Percentiles rank a stretch among this genome's conserved stretches.
Evolutionary conservation across 257 asterid genomes (phyloP).

Genomic region (Eustoma russellianum): DNA sequence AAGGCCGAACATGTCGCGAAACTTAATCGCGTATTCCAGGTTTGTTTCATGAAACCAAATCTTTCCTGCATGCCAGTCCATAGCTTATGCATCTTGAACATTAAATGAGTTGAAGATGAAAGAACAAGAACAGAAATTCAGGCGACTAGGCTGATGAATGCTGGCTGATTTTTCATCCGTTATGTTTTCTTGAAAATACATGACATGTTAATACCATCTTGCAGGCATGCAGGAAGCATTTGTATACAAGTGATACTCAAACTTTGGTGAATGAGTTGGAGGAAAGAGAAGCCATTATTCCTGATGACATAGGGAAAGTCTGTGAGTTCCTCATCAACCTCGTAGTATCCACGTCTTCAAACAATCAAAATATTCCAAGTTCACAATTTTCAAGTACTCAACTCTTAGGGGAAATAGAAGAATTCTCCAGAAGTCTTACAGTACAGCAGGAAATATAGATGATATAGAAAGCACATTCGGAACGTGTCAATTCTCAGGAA

Average conservation of each 20-base stretch:
- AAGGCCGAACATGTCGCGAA: conserved; percentile 47
- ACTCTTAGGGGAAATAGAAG: conserved; percentile 58
- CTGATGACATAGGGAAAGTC: conserved; percentile 24
- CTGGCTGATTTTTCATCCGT: too few relatives aligned
- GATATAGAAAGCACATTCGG: too few relatives aligned
- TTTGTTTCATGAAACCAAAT: conserved; percentile 1
- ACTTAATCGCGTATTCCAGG: conserved; percentile 72
- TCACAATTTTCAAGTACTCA: conserved; percentile 23
- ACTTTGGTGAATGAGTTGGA: conserved; percentile 16
- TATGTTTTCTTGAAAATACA: too few relatives aligned
- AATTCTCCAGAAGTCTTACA: conserved; percentile 48
- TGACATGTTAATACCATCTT: too few relatives aligned
- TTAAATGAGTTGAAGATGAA: too few relatives aligned
- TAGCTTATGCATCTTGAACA: too few relatives aligned
- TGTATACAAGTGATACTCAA: conserved; percentile 38
- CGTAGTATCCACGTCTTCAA: conserved; percentile 25
- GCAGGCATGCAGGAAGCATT: conserved; percentile 57
- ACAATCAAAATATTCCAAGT: conserved; percentile 11
- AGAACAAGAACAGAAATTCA: too few relatives aligned
- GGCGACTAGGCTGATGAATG: too few relatives aligned
- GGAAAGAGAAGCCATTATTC: conserved; percentile 12
- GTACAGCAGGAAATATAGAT: too few relatives aligned
- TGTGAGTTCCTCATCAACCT: conserved; percentile 39
- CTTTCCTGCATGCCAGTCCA: too few relatives aligned
- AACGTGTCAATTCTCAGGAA: too few relatives aligned